Evolutionary conservation across 2,329 filamentous ascomycete species (phyloP), one percentile per base, ranked within the genome.

Genomic region (Diplocarpon rosae): DNA sequence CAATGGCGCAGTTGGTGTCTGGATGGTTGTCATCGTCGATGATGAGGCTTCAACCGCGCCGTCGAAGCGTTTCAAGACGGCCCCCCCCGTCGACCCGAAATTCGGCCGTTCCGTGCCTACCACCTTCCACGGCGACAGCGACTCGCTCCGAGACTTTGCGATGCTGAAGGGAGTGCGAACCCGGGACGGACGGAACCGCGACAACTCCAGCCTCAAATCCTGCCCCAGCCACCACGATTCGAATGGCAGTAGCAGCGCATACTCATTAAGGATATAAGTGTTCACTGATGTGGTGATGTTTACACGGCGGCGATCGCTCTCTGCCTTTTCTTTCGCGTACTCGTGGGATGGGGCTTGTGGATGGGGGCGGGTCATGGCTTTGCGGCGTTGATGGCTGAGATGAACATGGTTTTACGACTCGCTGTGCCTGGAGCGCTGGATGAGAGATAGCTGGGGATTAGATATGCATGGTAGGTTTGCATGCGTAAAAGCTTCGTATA

Each of bases 21-120:
- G 83, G 83, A 84, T 88, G 79, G 70, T 87, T 5, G 72, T 87
- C 0, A 69, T 88, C 12, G 76, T 85, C 3, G 80, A 86, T 50
- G 78, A 79, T 42, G 78, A 83, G 15, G 38, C 45, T 16, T 47
- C 46, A 6, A 31, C 40, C 12, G n/a, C 52, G 3, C 32, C 14
- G 31, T 20, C 17, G 5, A 56, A 50, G 20, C 45, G 49, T 9
- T 57, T 53, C 42, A 55, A 49, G 35, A 47, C 55, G 27, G 56
- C 59, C 2, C 59, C 59, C n/a, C 54, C 59, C 1, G 52, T 62
- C 0, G 58, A 62, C 47, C 57, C 57, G 5, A 56, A 49, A 17
- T 56, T 55, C 28, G 58, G 55, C 8, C 46, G 52, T 37, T 46
- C 39, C 9, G 40, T 49, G 3, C 43, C 48, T 33, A 13, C 42